Percentiles rank a stretch among this genome's conserved stretches.
These are phyloP conservation scores for Trichoderma cornu-damae DNA, from an alignment of 2,329 filamentous ascomycete species.

Conservation along the genomic window DNA sequence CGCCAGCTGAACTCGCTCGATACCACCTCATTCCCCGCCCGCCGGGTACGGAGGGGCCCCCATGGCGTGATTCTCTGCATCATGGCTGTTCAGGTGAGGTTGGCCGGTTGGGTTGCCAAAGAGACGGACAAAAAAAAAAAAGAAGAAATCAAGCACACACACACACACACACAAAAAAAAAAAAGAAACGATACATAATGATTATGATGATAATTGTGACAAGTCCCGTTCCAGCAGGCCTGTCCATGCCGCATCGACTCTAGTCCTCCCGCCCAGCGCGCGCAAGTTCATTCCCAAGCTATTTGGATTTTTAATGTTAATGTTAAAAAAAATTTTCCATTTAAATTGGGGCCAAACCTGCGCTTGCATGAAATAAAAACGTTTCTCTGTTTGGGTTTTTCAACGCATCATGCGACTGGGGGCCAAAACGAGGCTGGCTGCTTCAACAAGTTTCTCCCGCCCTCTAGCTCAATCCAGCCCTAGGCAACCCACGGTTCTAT, in stretches of 20 bases:
- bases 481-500: neutral
- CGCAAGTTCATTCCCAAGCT: neutral
- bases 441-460: neutral
- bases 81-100: constrained; percentile 4
- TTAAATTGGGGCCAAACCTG: too few relatives aligned
- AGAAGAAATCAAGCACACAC: neutral
- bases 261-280: neutral
- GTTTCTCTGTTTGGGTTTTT: neutral
- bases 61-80: neutral
- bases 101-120: neutral
- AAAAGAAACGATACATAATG: too few relatives aligned
- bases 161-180: too few relatives aligned
- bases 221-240: neutral
- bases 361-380: too few relatives aligned
- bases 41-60: neutral
- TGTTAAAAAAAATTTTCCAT: too few relatives aligned
- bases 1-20: constrained; percentile 1
- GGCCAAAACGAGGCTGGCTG: constrained; percentile 10
- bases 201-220: too few relatives aligned
- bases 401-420: neutral
- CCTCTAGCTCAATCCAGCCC: neutral
- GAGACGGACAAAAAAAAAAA: too few relatives aligned
- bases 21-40: neutral
- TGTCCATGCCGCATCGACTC: neutral
- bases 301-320: neutral